A percentile compares a stretch with the other conserved stretches of the same genome.
These are phyloP conservation scores for Penicillium samsonianum DNA, from an alignment of 495 filamentous ascomycete genomes.

Conservation along the genomic window DNA sequence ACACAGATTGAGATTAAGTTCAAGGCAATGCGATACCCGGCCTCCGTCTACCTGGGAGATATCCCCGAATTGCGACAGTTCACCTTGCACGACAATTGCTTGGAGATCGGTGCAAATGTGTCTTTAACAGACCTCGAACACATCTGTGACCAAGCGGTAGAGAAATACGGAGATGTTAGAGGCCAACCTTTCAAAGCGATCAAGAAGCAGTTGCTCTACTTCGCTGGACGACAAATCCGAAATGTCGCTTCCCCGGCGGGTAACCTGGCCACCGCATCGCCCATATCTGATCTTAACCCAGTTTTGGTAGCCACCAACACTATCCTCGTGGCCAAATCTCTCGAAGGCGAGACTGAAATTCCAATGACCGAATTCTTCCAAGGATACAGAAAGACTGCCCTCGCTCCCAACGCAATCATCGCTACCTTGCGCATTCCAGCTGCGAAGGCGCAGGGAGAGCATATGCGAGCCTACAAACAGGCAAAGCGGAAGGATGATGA, in stretches of 20 bases:
- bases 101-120: constrained; percentile 91
- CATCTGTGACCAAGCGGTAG: constrained; percentile 70
- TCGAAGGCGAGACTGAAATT: constrained; percentile 70
- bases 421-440: constrained; percentile 81
- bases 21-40: constrained; percentile 87
- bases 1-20: constrained; percentile 99
- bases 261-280: constrained; percentile 91
- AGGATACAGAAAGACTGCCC: constrained; percentile 82
- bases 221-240: constrained; percentile 92
- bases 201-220: constrained; percentile 66
- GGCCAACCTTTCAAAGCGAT: constrained; percentile 62
- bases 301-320: constrained; percentile 89
- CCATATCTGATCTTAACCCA: constrained; percentile 95
- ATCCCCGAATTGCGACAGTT: constrained; percentile 85
- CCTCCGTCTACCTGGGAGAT: constrained; percentile 90
- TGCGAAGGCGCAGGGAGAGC: constrained; percentile 56
- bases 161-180: constrained; percentile 69
- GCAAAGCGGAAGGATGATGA: constrained; percentile 96
- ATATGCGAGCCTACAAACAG: constrained; percentile 79
- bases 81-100: constrained; percentile 71
- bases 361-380: constrained; percentile 94
- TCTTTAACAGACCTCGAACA: constrained; percentile 72
- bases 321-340: constrained; percentile 73
- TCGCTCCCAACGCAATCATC: constrained; percentile 81
- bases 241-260: constrained; percentile 97